Evolutionary conservation across 2,329 filamentous ascomycete genomes (phyloP).

Genomic region (Metarhizium anisopliae): DNA sequence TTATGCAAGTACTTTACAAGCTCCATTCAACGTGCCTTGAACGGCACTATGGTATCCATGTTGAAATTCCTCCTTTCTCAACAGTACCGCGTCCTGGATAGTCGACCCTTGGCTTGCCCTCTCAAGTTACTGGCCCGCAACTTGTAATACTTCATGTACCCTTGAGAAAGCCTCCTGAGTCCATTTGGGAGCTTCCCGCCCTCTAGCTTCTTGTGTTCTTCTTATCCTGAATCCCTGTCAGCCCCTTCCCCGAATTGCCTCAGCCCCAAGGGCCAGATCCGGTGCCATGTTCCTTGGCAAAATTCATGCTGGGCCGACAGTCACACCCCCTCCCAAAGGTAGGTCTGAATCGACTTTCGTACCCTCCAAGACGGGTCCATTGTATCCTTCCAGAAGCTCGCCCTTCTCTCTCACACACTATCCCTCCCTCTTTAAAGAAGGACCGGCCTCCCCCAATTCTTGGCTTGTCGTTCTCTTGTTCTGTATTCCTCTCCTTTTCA

Average conservation of each 20-base stretch:
- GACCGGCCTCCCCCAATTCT: slow-evolving; percentile 1
- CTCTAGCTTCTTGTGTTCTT: background rate
- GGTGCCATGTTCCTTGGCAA: background rate
- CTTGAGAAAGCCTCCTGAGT: background rate
- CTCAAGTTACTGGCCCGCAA: background rate
- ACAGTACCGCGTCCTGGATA: too few species aligned
- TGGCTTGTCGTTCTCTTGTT: background rate
- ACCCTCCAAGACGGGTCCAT: slow-evolving; percentile 3
- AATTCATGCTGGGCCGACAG: background rate
- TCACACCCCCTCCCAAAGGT: background rate
- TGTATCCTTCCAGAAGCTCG: slow-evolving; percentile 8
- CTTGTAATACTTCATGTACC: background rate
- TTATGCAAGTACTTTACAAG: too few species aligned
- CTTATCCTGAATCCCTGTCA: background rate
- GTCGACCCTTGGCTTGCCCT: too few species aligned
- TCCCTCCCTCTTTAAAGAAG: slow-evolving; percentile 7
- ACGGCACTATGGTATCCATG: too few species aligned
- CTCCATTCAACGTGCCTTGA: too few species aligned
- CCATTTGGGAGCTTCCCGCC: background rate
- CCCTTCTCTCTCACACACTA: background rate
- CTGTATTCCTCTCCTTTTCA: background rate
- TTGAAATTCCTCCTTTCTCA: too few species aligned
- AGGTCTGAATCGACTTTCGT: slow-evolving; percentile 1
- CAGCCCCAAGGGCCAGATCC: slow-evolving; percentile 1
- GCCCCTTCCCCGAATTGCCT: slow-evolving; percentile 2